Conservation (phyloP, 2,329 filamentous ascomycete species). For the Pyrenochaeta sp. region DNA sequence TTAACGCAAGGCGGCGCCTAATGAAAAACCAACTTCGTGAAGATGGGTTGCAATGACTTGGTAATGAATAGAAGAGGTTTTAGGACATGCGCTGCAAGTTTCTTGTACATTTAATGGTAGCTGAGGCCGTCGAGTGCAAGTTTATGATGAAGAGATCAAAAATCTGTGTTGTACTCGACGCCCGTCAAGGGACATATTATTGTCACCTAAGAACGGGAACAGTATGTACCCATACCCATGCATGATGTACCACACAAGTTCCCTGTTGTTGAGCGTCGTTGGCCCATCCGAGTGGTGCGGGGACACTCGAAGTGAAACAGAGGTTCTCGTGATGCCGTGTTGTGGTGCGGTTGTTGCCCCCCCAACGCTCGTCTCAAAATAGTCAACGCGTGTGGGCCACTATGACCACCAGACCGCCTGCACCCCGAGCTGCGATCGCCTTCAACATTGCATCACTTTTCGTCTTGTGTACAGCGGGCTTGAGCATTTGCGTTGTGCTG, state of each 20-base stretch:
- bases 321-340: constrained; percentile 28
- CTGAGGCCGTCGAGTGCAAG: no score
- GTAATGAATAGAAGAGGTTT: no score
- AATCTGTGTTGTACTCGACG: no score
- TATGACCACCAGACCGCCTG: constrained; percentile 30
- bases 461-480: constrained; percentile 12
- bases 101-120: no score
- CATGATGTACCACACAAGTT: constrained; percentile 7
- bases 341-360: constrained; percentile 26
- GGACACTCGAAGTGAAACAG: constrained; percentile 28
- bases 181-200: no score
- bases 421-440: constrained; percentile 25
- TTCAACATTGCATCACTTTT: constrained; percentile 39
- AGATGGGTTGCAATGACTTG: no score
- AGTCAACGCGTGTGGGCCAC: constrained; percentile 16
- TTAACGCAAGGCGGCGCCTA: no score
- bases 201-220: constrained; percentile 47
- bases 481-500: constrained; percentile 2
- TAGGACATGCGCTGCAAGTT: no score
- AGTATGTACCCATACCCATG: constrained; percentile 37
- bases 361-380: constrained; percentile 32
- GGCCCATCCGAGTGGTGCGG: constrained; percentile 41
- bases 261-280: constrained; percentile 5
- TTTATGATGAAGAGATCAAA: no score
- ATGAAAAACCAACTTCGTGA: no score